A percentile compares a stretch with the other conserved stretches of the same genome.
phyloP scores from a whole-genome alignment of 2,329 filamentous ascomycete genomes.

The Cryoendolithus antarcticus region DNA sequence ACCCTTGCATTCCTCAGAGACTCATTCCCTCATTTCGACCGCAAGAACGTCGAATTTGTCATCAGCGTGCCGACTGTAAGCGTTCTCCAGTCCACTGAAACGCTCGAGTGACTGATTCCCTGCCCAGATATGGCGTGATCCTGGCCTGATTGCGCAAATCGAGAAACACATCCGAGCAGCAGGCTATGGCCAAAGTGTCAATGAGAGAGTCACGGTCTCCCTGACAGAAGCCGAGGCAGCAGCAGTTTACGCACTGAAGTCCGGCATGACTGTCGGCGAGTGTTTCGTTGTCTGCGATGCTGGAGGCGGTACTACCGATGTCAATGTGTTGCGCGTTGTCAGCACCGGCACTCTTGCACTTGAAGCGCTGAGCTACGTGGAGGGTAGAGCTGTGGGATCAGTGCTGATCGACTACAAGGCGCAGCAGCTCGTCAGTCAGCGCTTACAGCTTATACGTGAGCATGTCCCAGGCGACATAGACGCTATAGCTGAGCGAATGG shows the following conservation, averaged over 20 bases:
- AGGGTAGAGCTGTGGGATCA: conserved; percentile 10
- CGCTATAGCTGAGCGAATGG: neutral
- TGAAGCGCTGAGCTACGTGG: conserved; percentile 8
- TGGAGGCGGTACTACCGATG: conserved; percentile 12
- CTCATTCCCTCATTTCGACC: conserved; percentile 2
- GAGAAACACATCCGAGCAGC: conserved; percentile 7
- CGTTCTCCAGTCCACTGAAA: too few species aligned
- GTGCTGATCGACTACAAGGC: conserved; percentile 11
- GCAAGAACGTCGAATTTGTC: conserved; percentile 7
- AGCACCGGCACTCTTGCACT: conserved; percentile 6
- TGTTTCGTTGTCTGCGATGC: neutral
- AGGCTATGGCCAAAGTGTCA: conserved; percentile 3
- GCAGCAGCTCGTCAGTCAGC: too few species aligned
- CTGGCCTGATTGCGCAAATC: conserved; percentile 8
- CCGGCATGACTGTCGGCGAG: neutral
- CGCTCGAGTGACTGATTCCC: neutral
- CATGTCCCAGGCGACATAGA: neutral
- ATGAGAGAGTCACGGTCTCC: conserved; percentile 23
- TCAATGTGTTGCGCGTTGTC: conserved; percentile 9
- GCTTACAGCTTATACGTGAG: too few species aligned
- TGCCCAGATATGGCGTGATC: conserved; percentile 9
- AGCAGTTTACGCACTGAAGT: conserved; percentile 31
- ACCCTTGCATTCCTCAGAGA: conserved; percentile 5
- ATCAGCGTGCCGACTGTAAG: conserved; percentile 10
- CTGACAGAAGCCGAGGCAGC: conserved; percentile 44